phyloP scores from a whole-genome alignment of 495 filamentous ascomycete species.

The Gamarada debralockiae region DNA sequence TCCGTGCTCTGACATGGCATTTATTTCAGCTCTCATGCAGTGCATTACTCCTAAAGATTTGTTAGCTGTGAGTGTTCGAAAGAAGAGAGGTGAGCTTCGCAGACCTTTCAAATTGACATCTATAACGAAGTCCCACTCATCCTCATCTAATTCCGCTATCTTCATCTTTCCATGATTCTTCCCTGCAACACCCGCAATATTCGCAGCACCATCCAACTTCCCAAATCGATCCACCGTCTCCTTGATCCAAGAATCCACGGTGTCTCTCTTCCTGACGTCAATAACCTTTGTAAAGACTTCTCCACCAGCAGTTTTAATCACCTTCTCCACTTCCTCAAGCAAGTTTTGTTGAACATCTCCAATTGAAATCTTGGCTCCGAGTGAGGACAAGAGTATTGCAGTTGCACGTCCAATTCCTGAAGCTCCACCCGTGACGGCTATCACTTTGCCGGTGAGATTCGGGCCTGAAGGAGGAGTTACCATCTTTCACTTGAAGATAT shows the following conservation, averaged over 20 bases:
- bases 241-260: conserved; percentile 29
- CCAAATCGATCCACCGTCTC: conserved; percentile 31
- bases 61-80: no score
- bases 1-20: conserved; percentile 36
- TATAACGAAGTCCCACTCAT: conserved; percentile 50
- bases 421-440: conserved; percentile 49
- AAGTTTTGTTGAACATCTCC: conserved; percentile 36
- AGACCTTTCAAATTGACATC: conserved; percentile 51
- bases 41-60: conserved; percentile 53
- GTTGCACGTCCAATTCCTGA: conserved; percentile 52
- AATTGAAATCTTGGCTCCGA: conserved; percentile 41
- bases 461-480: no score
- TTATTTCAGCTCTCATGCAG: conserved; percentile 51
- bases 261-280: conserved; percentile 32
- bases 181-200: conserved; percentile 45
- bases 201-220: conserved; percentile 44
- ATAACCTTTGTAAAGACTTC: conserved; percentile 21
- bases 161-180: conserved; percentile 28
- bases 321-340: conserved; percentile 18
- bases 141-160: conserved; percentile 36
- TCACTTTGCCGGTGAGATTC: conserved; percentile 32
- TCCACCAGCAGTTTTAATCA: conserved; percentile 10
- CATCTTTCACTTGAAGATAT: no score
- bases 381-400: conserved; percentile 35
- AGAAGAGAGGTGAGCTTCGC: no score